Evolutionary conservation across 768 basidiomycete species (phyloP), one percentile per base, ranked within the genome.

Genomic region (Boletus subparvulus): DNA sequence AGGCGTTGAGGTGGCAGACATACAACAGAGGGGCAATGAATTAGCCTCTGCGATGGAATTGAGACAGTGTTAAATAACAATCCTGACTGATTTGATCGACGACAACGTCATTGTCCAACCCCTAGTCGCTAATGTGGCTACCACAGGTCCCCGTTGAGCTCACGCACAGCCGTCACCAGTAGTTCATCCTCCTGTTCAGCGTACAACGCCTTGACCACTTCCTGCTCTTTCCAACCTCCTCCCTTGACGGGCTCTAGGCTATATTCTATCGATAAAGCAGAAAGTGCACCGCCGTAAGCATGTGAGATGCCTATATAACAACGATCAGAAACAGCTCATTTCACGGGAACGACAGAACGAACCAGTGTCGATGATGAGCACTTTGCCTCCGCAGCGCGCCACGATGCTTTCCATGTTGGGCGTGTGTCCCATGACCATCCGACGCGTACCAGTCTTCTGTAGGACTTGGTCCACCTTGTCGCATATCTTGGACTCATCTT

Each of bases 341-440:
- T 19, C 16, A 14, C 9, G 2, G 8, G 3, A 37, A 26, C 16
- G n/a, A 10, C 19, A 35, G 13, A 50, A 50, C 58, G 59, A 73
- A 86, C 91, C 94, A 0, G 96, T 98, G 68, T 99, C 96, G 49
- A 99, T 98, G 58, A 98, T 90, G 62, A 98, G 87, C 43, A 98
- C 84, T 64, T 90, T 94, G n/a, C 92, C 94, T 39, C 84, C 79
- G 68, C 97, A 99, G 55, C 94, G 78, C 6, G 90, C 83, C 4
- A 90, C 85, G 47, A 98, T 95, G 61, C 83, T 83, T 81, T 92
- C 58, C 42, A 97, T 93, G 69, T 95, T 81, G 1, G 97, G 96
- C 1, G 97, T 98, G 71, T 98, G 97, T 0, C 96, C 96, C 93
- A 97, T 94, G 44, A 99, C 83, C 85, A 95, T 86, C 62, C 93